A percentile compares a stretch with the other conserved stretches of the same genome.
These are phyloP conservation scores for Mycosarcoma maydis DNA, from an alignment of 1,284 basidiomycete species.

Conservation along the genomic window DNA sequence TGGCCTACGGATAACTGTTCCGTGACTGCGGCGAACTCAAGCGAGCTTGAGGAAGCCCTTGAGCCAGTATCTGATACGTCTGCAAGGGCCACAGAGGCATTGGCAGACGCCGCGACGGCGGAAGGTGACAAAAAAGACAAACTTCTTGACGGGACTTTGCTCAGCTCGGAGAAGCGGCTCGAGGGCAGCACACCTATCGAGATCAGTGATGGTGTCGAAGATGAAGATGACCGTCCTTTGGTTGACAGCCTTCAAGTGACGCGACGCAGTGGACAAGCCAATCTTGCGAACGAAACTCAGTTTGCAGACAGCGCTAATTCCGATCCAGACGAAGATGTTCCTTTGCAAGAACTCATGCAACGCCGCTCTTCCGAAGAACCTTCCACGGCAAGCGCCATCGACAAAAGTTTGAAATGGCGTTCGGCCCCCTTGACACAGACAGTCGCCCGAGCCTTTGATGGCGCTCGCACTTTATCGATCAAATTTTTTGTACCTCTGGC, in stretches of 20 bases:
- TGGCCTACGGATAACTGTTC: too few species aligned
- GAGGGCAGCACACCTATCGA: neutral
- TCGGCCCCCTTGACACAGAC: slow-evolving; percentile 13
- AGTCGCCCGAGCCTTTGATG: slow-evolving; percentile 4
- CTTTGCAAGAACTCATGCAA: slow-evolving; percentile 30
- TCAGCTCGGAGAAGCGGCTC: neutral
- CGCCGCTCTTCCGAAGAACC: slow-evolving; percentile 7
- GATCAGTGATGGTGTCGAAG: slow-evolving; percentile 1
- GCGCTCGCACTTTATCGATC: slow-evolving; percentile 9
- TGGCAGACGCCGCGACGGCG: neutral
- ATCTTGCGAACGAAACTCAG: neutral
- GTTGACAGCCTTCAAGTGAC: neutral
- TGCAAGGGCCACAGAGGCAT: neutral
- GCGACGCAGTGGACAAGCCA: neutral
- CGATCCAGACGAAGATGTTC: slow-evolving; percentile 34
- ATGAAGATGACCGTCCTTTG: slow-evolving; percentile 20
- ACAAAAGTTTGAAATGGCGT: slow-evolving; percentile 1
- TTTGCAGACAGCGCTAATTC: slow-evolving; percentile 15
- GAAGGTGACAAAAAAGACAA: too few species aligned
- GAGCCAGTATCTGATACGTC: too few species aligned
- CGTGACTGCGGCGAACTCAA: too few species aligned
- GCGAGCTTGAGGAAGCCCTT: too few species aligned
- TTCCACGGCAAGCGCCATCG: neutral
- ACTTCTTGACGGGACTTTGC: too few species aligned
- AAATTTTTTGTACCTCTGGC: slow-evolving; percentile 19